Percentiles rank a stretch among this genome's conserved stretches.
Conservation (phyloP, 169 alveolate species). For the Cryptosporidium parvum region DNA sequence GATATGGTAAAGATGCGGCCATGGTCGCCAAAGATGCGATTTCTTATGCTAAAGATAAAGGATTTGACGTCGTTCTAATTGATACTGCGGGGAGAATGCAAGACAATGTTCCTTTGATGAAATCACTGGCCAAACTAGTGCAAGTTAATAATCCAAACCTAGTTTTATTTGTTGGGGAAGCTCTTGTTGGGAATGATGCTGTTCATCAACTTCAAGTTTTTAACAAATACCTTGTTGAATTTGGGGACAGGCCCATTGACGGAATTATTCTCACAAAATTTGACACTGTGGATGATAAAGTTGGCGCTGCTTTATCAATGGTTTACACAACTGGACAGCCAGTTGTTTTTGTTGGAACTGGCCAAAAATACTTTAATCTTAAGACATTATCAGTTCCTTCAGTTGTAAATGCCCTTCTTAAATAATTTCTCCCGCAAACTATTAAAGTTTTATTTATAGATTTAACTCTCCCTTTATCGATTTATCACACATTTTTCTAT, state of each 20-base stretch:
- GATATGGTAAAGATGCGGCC: conserved; percentile 99
- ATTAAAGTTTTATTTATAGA: background rate
- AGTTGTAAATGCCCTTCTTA: conserved; percentile 90
- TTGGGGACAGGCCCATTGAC: conserved; percentile 96
- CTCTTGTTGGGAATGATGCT: conserved; percentile 99
- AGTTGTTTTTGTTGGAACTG: conserved; percentile 99
- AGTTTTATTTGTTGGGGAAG: conserved; percentile 99
- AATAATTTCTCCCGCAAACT: conserved; percentile 61
- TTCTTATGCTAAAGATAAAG: conserved; percentile 88
- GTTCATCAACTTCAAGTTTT: conserved; percentile 98
- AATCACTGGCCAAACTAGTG: conserved; percentile 94
- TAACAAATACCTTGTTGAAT: conserved; percentile 93
- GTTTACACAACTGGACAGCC: conserved; percentile 99
- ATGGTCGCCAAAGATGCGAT: conserved; percentile 95
- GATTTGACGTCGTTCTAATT: conserved; percentile 96
- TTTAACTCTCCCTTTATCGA: background rate
- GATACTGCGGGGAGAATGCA: conserved; percentile 99
- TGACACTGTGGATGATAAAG: conserved; percentile 99
- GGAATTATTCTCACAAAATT: conserved; percentile 99
- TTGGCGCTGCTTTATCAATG: conserved; percentile 99
- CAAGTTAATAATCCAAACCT: conserved; percentile 97
- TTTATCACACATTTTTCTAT: background rate
- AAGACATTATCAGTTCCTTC: conserved; percentile 92
- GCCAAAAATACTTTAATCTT: conserved; percentile 98
- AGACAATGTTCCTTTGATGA: conserved; percentile 96